Conservation (phyloP, 306 rosid genomes). For the Castanopsis chinensis region DNA sequence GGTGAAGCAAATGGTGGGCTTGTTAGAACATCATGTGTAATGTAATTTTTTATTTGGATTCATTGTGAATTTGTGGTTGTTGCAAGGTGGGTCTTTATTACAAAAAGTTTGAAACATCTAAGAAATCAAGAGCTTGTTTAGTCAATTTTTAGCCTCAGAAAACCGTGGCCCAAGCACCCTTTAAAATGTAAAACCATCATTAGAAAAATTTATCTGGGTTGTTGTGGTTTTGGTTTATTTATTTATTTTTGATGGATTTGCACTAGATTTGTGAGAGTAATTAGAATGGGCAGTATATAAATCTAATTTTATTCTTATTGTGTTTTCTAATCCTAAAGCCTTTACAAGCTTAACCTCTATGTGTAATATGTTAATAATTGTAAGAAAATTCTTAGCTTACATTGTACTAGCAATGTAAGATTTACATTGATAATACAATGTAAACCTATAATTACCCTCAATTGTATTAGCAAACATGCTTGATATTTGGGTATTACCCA, state of each 20-base stretch:
- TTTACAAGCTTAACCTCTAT: neutral
- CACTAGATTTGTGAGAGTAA: neutral
- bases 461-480: neutral
- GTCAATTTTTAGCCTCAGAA: too few species aligned
- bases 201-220: neutral
- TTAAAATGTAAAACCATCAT: neutral
- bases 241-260: neutral
- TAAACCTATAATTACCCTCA: neutral
- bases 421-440: too few species aligned
- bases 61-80: too few species aligned
- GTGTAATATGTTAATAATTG: neutral
- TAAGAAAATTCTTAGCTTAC: too few species aligned
- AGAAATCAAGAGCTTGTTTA: too few species aligned
- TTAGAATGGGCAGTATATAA: neutral
- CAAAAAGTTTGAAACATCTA: too few species aligned
- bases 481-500: neutral
- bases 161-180: too few species aligned
- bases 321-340: neutral
- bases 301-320: neutral
- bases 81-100: too few species aligned
- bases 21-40: too few species aligned
- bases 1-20: too few species aligned
- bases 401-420: too few species aligned
- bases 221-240: neutral
- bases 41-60: too few species aligned